phyloP scores from a whole-genome alignment of 2,329 filamentous ascomycete species.

The Aspergillus luchuensis region DNA sequence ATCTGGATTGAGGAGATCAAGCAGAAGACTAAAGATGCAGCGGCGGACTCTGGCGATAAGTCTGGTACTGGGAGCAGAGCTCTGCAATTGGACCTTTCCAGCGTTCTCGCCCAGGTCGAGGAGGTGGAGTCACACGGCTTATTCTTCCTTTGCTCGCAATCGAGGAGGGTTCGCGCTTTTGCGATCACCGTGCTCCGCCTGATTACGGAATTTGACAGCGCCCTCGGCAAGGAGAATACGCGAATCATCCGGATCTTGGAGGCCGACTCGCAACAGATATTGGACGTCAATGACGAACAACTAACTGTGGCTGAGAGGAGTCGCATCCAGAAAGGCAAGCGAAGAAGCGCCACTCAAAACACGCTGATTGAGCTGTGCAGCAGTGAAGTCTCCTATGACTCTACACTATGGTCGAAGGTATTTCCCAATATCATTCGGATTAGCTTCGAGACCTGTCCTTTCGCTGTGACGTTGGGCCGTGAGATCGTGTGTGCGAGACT shows the following conservation, averaged over 20 bases:
- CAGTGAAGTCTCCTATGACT: constrained; percentile 92
- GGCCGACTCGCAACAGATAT: constrained; percentile 80
- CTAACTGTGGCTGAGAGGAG: constrained; percentile 85
- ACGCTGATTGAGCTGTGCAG: constrained; percentile 92
- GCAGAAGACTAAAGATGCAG: constrained; percentile 75
- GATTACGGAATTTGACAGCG: constrained; percentile 90
- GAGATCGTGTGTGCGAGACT: constrained; percentile 92
- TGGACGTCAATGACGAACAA: constrained; percentile 89
- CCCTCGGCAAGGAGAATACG: constrained; percentile 76
- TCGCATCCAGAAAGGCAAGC: constrained; percentile 84
- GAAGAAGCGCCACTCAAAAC: constrained; percentile 78
- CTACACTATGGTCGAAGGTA: constrained; percentile 95
- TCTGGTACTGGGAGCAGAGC: constrained; percentile 68
- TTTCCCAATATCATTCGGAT: constrained; percentile 93
- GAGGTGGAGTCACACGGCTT: constrained; percentile 95
- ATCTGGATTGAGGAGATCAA: constrained; percentile 99
- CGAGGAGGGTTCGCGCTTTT: constrained; percentile 81
- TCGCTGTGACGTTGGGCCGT: constrained; percentile 85
- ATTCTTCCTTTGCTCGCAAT: constrained; percentile 97
- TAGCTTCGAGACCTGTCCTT: constrained; percentile 86
- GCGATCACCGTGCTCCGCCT: constrained; percentile 89
- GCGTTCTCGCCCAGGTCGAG: constrained; percentile 89
- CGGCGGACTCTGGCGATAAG: constrained; percentile 65
- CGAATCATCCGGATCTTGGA: constrained; percentile 91
- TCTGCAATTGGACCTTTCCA: constrained; percentile 79